Evolutionary conservation across 2,329 filamentous ascomycete species (phyloP).

Genomic region (Calonectria multiphialidica): DNA sequence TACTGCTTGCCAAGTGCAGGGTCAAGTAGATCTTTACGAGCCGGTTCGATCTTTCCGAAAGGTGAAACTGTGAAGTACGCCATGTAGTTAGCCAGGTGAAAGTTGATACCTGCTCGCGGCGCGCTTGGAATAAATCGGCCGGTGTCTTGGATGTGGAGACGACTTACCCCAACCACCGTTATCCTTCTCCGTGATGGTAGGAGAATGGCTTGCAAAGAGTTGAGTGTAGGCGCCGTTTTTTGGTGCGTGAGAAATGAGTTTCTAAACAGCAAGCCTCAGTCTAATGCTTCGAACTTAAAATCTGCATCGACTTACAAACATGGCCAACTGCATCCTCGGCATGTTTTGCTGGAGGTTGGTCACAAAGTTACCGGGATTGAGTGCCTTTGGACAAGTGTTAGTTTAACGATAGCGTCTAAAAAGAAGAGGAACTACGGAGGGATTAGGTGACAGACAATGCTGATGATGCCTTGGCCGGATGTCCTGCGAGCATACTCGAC

Average conservation of each 20-base stretch:
- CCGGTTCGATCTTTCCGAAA: not conserved
- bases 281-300: not conserved
- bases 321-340: not conserved
- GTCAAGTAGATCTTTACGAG: not conserved
- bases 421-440: not conserved
- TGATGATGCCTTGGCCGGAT: conserved; percentile 21
- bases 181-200: conserved; percentile 15
- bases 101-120: not conserved
- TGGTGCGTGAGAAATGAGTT: conserved; percentile 28
- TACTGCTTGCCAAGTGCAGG: not conserved
- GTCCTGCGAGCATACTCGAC: conserved; percentile 42
- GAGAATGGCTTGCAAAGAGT: conserved; percentile 53
- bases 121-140: not conserved
- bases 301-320: conserved; percentile 8
- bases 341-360: conserved; percentile 23
- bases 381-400: not conserved
- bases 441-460: not conserved
- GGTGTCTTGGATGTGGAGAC: not conserved
- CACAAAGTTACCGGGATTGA: conserved; percentile 27
- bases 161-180: conserved; percentile 22
- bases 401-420: not conserved
- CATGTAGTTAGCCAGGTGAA: not conserved
- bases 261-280: not conserved
- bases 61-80: not conserved
- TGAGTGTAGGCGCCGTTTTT: conserved; percentile 57